Percentiles rank a stretch among this genome's conserved stretches.
Evolutionary conservation across 441 rosid species (phyloP).

Genomic region (Eugenia klotzschiana): DNA sequence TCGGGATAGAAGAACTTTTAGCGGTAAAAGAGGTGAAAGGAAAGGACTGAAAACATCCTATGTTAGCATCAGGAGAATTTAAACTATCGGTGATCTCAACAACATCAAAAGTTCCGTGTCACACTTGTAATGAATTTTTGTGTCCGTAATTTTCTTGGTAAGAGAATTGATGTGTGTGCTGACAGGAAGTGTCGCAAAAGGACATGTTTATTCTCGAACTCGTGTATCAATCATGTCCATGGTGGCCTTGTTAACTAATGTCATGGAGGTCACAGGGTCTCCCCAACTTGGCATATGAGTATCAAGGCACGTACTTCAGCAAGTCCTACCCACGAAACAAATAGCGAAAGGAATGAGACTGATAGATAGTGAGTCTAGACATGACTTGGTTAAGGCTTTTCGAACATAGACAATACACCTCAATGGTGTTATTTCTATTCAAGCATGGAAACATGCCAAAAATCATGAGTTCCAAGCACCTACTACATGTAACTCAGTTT

Average conservation of each 20-base stretch:
- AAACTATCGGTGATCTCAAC: not conserved
- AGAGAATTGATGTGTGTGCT: not conserved
- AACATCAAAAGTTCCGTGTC: not conserved
- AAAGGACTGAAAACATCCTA: not conserved
- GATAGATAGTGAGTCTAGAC: not conserved
- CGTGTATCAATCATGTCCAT: not conserved
- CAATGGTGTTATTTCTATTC: not conserved
- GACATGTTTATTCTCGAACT: not conserved
- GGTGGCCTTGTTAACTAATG: not conserved
- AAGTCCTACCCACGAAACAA: not conserved
- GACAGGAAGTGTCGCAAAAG: not conserved
- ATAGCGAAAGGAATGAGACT: not conserved
- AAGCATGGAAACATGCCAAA: not conserved
- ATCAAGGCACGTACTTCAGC: not conserved
- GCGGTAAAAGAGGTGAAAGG: not conserved
- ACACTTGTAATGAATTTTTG: not conserved
- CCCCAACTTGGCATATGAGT: not conserved
- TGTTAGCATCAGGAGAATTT: not conserved
- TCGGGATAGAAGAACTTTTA: not conserved
- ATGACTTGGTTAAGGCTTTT: not conserved
- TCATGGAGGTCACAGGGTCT: not conserved
- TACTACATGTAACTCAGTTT: not conserved
- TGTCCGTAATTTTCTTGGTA: not conserved
- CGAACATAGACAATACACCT: not conserved
- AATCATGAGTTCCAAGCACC: slow-evolving; percentile 2